Conservation (phyloP, 2,329 filamentous ascomycete species). For the Biscogniauxia sp. region DNA sequence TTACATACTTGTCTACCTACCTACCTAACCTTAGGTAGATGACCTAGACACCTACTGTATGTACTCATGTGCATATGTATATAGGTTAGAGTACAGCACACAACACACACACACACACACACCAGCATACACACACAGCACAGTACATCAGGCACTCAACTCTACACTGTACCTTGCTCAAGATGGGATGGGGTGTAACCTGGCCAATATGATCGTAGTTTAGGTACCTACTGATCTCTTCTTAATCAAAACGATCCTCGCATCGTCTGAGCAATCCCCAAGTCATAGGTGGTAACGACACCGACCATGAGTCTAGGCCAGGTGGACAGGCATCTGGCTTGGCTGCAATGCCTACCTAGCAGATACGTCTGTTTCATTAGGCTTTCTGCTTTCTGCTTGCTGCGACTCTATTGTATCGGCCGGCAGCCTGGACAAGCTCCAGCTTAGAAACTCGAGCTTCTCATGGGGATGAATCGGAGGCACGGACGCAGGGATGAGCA, state of each 20-base stretch:
- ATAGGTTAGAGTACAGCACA: neutral
- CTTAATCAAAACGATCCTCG: neutral
- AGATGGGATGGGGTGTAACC: neutral
- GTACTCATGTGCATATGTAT: neutral
- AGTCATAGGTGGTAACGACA: neutral
- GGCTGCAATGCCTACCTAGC: neutral
- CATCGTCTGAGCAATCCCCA: neutral
- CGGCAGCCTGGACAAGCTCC: too few relatives aligned
- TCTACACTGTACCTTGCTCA: neutral
- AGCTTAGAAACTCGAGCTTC: conserved; percentile 13
- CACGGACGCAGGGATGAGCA: conserved; percentile 3
- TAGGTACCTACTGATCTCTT: neutral
- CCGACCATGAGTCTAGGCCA: neutral
- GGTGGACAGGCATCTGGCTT: neutral
- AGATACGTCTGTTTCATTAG: neutral
- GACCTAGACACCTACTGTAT: conserved; percentile 1
- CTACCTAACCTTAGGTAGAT: too few relatives aligned
- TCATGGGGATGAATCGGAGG: conserved; percentile 19
- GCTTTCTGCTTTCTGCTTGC: neutral
- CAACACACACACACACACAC: neutral
- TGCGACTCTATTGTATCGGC: neutral
- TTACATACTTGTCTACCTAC: neutral
- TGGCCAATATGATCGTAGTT: neutral
- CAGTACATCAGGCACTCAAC: neutral
- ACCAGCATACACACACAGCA: neutral